Evolutionary conservation across 768 basidiomycete species (phyloP).

Genomic region (Boletus rufocinnamomeus): DNA sequence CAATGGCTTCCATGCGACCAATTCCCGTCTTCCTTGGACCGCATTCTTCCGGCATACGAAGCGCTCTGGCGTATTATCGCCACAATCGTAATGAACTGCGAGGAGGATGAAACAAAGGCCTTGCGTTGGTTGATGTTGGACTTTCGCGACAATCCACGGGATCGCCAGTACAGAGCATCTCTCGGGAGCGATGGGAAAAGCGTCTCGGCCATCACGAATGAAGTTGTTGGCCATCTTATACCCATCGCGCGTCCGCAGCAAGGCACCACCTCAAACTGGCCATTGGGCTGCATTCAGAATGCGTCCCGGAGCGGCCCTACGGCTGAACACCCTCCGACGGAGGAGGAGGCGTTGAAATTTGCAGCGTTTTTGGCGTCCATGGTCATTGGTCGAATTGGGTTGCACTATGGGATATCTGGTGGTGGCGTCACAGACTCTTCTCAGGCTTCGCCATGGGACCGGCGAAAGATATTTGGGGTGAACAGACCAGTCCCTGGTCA

Average conservation of each 20-base stretch:
- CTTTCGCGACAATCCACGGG: slow-evolving; percentile 38
- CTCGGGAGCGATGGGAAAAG: slow-evolving; percentile 16
- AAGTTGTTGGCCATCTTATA: slow-evolving; percentile 15
- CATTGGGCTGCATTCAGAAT: slow-evolving; percentile 18
- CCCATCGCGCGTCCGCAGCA: slow-evolving; percentile 20
- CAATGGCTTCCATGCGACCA: slow-evolving; percentile 40
- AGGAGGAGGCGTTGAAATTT: slow-evolving; percentile 52
- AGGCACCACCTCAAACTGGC: slow-evolving; percentile 7
- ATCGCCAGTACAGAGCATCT: slow-evolving; percentile 23
- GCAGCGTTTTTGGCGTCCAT: slow-evolving; percentile 49
- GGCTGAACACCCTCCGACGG: slow-evolving; percentile 41
- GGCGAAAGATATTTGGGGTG: slow-evolving; percentile 15
- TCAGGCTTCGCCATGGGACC: slow-evolving; percentile 44
- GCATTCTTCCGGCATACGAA: slow-evolving; percentile 61
- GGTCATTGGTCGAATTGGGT: slow-evolving; percentile 39
- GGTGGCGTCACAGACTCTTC: slow-evolving; percentile 35
- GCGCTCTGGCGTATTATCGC: slow-evolving; percentile 64
- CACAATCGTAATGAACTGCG: slow-evolving; percentile 38
- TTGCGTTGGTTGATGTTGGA: slow-evolving; percentile 36
- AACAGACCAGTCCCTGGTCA: background rate
- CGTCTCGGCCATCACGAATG: slow-evolving; percentile 24
- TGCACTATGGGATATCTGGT: slow-evolving; percentile 25
- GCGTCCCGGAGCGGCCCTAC: background rate
- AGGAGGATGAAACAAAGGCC: slow-evolving; percentile 25
- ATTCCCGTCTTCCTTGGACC: slow-evolving; percentile 41